Evolutionary conservation across 495 filamentous ascomycete genomes (phyloP).

Genomic region (Hyaloscypha variabilis): DNA sequence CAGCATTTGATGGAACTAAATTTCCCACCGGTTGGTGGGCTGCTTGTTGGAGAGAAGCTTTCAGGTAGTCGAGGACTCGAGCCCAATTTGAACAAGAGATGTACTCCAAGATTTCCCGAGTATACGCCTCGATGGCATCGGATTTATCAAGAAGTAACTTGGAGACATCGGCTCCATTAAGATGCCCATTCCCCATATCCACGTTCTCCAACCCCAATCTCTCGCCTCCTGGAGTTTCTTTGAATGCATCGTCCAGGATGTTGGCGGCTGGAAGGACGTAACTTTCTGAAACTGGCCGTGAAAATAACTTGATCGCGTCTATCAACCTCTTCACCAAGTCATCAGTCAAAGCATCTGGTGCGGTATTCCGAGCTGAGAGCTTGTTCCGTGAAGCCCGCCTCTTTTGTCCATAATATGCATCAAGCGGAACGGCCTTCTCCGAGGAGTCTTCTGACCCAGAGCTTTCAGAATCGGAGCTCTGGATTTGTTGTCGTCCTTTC

Average conservation of each 20-base stretch:
- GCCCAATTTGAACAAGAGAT: slow-evolving; percentile 63
- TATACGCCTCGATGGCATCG: slow-evolving; percentile 44
- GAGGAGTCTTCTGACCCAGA: slow-evolving; percentile 32
- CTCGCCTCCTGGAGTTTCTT: slow-evolving; percentile 33
- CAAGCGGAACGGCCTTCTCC: background rate
- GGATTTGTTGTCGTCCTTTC: slow-evolving; percentile 16
- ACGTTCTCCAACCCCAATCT: slow-evolving; percentile 13
- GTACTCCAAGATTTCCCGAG: slow-evolving; percentile 58
- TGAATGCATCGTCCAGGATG: slow-evolving; percentile 33
- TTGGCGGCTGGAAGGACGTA: slow-evolving; percentile 31
- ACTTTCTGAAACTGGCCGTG: slow-evolving; percentile 32
- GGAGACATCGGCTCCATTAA: slow-evolving; percentile 33
- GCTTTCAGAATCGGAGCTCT: slow-evolving; percentile 30
- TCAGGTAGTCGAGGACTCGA: slow-evolving; percentile 55
- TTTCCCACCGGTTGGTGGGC: slow-evolving; percentile 39
- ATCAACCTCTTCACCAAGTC: slow-evolving; percentile 28
- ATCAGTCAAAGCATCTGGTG: slow-evolving; percentile 26
- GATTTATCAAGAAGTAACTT: slow-evolving; percentile 34
- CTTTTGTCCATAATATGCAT: slow-evolving; percentile 10
- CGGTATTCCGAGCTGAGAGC: slow-evolving; percentile 14
- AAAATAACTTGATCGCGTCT: slow-evolving; percentile 32
- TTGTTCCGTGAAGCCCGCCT: slow-evolving; percentile 26
- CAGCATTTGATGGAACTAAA: slow-evolving; percentile 37
- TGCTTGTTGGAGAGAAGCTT: slow-evolving; percentile 47
- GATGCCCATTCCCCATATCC: slow-evolving; percentile 16